Percentiles rank a stretch among this genome's conserved stretches.
Evolutionary conservation across 2,329 filamentous ascomycete species (phyloP).

Genomic region (Aspergillus caelatus): DNA sequence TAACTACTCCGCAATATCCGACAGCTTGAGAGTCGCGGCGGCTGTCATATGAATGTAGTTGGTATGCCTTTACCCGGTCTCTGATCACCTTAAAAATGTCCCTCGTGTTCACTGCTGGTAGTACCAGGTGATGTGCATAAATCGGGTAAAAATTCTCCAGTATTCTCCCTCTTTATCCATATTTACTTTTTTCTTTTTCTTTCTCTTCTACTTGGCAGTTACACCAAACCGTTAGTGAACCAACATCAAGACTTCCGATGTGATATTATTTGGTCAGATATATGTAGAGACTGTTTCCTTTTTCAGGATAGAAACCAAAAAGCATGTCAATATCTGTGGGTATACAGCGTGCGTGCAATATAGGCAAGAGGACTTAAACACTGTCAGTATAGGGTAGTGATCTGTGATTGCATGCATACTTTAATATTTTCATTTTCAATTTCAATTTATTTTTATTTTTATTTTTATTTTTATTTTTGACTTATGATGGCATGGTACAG

Average conservation of each 20-base stretch:
- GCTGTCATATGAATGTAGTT: conserved; percentile 4
- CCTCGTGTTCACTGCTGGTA: neutral
- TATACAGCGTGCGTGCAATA: neutral
- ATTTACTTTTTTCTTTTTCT: neutral
- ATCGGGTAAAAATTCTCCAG: neutral
- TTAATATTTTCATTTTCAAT: neutral
- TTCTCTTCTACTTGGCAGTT: neutral
- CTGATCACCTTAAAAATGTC: neutral
- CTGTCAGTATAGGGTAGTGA: neutral
- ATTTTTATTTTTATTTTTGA: neutral
- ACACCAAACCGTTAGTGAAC: neutral
- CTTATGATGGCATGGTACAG: neutral
- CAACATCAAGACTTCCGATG: neutral
- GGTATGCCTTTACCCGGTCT: neutral
- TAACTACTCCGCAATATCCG: neutral
- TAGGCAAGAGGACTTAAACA: neutral
- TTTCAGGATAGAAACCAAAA: neutral
- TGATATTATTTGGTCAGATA: neutral
- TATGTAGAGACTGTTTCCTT: neutral
- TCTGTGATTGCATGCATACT: neutral
- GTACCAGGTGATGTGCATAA: neutral
- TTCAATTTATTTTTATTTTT: conserved; percentile 4
- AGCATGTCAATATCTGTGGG: neutral
- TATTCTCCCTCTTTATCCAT: neutral
- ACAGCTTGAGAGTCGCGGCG: neutral